A percentile compares a stretch with the other conserved stretches of the same genome.
These are phyloP conservation scores for Rhizomucor pusillus DNA, from an alignment of 371 early-diverging fungal species.

Conservation along the genomic window DNA sequence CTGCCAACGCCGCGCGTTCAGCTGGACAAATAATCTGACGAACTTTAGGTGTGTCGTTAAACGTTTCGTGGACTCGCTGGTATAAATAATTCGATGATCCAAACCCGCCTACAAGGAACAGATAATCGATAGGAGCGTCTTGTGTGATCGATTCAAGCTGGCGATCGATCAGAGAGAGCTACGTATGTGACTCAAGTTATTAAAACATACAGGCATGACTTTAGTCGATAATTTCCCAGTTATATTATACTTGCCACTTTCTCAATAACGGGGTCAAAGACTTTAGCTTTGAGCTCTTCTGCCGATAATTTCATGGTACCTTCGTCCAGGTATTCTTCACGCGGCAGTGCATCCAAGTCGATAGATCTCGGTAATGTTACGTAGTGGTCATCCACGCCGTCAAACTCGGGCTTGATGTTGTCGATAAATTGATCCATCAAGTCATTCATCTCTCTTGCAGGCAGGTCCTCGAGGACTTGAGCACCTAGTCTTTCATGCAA, in stretches of 20 bases:
- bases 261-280: slow-evolving; percentile 57
- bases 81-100: slow-evolving; percentile 47
- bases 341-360: slow-evolving; percentile 28
- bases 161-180: slow-evolving; percentile 37
- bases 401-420: slow-evolving; percentile 56
- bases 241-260: slow-evolving; percentile 35
- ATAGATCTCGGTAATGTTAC: slow-evolving; percentile 44
- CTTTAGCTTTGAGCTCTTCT: slow-evolving; percentile 43
- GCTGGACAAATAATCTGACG: slow-evolving; percentile 41
- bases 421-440: slow-evolving; percentile 58
- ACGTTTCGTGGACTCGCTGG: slow-evolving; percentile 31
- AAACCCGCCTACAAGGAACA: slow-evolving; percentile 50
- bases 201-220: no score
- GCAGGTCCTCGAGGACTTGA: slow-evolving; percentile 34
- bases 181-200: no score
- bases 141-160: slow-evolving; percentile 22
- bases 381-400: slow-evolving; percentile 52
- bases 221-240: neutral
- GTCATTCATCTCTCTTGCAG: slow-evolving; percentile 41
- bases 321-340: slow-evolving; percentile 33
- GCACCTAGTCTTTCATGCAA: slow-evolving; percentile 42
- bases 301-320: slow-evolving; percentile 47
- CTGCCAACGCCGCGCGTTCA: slow-evolving; percentile 40
- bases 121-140: slow-evolving; percentile 24
- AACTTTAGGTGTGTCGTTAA: slow-evolving; percentile 13